Base-by-base conservation (phyloP, 768 basidiomycete genomes). In the Lactifluus rugatus region DNA sequence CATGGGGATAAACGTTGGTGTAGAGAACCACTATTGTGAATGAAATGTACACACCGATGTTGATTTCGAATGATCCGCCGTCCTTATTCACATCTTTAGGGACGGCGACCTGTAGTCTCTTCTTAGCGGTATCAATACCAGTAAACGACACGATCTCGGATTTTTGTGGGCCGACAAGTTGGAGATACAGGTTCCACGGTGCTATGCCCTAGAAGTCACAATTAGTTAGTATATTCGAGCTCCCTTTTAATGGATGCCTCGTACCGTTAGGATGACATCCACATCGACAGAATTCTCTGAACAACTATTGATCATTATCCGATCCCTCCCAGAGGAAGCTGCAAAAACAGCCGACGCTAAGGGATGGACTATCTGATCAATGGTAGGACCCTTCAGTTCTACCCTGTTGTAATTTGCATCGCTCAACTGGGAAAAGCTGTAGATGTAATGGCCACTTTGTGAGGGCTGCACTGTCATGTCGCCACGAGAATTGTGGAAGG, bases 331-430 rank as follows among this genome's bases (percentile, higher is more conserved):
- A 26, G 73, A 70, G 42, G 70, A 65, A 9, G 69, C 66, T 28
- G 73, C 75, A 63, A 93, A 90, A 59, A 85, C 81, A 2, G 86
- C 91, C 37, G 81, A 78, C 0, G 93, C 93, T 41, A 90, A 75
- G 1, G 94, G 93, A 69, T 96, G 93, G 36, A 97, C 89, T 37
- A 89, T 77, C 70, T 95, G 90, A 56, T 89, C 84, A 64, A 94
- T 90, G 58, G 81, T 82, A 42, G 87, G 82, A 23, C 87, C 86
- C 37, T 83, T 76, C 19, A 96, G 74, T 21, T 82, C 80, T 26
- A 92, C 77, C 63, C 81, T 83, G 65, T 81, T 79, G 71, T 98
- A 98, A 68, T 93, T 83, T 10, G 79, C 76, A 69, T 98, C 94
- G 67, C 86, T 89, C 60, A 98, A 71, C 32, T 84, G 77, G 8